phyloP scores from a whole-genome alignment of 2,329 filamentous ascomycete genomes.

The Alternaria longipes region DNA sequence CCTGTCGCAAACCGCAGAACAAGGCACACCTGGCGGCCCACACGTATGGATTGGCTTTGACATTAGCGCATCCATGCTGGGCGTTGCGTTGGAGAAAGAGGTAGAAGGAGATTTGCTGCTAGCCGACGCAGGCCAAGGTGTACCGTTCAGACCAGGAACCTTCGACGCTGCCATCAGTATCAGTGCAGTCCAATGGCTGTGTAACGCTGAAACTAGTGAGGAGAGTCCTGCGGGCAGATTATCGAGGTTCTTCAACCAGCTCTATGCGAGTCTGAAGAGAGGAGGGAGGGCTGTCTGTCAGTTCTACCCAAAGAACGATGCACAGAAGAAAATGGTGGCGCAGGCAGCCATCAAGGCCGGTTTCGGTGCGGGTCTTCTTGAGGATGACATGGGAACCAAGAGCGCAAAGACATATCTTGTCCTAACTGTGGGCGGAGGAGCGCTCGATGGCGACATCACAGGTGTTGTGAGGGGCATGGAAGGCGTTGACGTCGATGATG shows the following conservation, averaged over 20 bases:
- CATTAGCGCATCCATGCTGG: conserved; percentile 94
- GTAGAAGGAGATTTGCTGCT: conserved; percentile 94
- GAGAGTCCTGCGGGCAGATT: conserved; percentile 82
- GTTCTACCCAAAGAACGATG: conserved; percentile 97
- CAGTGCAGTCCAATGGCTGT: conserved; percentile 97
- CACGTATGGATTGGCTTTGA: conserved; percentile 99
- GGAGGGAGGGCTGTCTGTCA: conserved; percentile 94
- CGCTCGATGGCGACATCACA: conserved; percentile 77
- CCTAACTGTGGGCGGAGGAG: conserved; percentile 82
- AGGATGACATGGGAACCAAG: conserved; percentile 96
- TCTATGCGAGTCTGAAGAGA: conserved; percentile 84
- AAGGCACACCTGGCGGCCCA: conserved; percentile 74
- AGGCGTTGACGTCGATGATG: conserved; percentile 76
- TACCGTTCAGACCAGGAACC: conserved; percentile 89
- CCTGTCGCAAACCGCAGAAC: conserved; percentile 73
- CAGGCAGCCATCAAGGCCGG: conserved; percentile 90
- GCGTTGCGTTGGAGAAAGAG: conserved; percentile 88
- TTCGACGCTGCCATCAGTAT: conserved; percentile 98
- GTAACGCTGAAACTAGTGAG: conserved; percentile 90
- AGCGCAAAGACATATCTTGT: conserved; percentile 97
- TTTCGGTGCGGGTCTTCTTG: conserved; percentile 92
- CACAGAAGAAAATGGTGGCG: conserved; percentile 91
- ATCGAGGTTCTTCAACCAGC: conserved; percentile 86
- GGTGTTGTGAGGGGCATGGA: conserved; percentile 90
- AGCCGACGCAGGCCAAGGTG: conserved; percentile 92